These are phyloP conservation scores for Phytophthora brassicae DNA, from an alignment of 352 stramenopile species.

Conservation along the genomic window DNA sequence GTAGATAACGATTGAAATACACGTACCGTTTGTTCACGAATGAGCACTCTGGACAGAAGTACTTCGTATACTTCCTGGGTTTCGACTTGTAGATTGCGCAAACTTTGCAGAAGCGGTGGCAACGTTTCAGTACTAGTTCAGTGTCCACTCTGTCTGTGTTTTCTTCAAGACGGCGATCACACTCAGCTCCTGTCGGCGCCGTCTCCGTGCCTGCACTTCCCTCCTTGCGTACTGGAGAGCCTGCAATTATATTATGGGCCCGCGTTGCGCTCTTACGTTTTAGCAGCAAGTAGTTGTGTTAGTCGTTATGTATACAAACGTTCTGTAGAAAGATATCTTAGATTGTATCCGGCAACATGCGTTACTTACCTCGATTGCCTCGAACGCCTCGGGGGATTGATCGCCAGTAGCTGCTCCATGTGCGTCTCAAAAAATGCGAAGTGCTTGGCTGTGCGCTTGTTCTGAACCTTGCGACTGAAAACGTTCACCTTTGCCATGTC, in stretches of 20 bases:
- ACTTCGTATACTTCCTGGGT: conserved; percentile 3
- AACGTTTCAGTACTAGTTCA: background rate
- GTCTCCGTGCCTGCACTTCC: background rate
- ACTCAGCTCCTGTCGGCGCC: background rate
- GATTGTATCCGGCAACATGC: conserved; percentile 15
- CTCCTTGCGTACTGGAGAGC: background rate
- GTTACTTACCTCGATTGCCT: background rate
- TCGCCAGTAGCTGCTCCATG: conserved; percentile 10
- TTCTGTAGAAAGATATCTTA: background rate
- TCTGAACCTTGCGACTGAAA: background rate
- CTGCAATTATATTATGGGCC: background rate
- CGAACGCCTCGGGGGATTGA: conserved; percentile 4
- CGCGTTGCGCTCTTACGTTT: background rate
- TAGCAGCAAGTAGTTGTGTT: background rate
- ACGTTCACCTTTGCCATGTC: conserved; percentile 25
- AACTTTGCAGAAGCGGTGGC: background rate
- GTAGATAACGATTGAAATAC: background rate
- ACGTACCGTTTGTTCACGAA: conserved; percentile 1
- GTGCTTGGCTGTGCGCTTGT: too few species aligned
- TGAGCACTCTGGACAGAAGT: conserved; percentile 4
- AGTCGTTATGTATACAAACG: background rate
- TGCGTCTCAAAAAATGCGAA: conserved; percentile 11
- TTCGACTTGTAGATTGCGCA: conserved; percentile 3
- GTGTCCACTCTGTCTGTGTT: background rate
- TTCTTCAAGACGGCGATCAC: too few species aligned